Base-by-base conservation (phyloP, 805 yeast genomes). In the Pichia occidentalis region DNA sequence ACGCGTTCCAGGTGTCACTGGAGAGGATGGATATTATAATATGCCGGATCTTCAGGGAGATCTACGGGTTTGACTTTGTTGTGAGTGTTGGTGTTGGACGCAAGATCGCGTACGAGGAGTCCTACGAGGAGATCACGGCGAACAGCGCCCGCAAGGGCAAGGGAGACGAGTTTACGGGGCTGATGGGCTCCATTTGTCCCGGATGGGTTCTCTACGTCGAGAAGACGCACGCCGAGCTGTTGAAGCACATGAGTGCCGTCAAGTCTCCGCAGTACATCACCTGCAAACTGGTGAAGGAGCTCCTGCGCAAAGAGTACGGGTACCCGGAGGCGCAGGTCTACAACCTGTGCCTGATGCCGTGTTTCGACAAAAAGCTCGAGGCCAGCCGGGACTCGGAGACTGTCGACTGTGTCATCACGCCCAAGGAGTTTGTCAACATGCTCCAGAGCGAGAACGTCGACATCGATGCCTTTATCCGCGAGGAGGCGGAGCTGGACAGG, bases 151-250 rank as follows among this genome's bases (percentile, higher is more conserved):
- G 27, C 35, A 20, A 17, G 44, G 41, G n/a, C n/a, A n/a, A n/a
- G n/a, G n/a, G n/a, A n/a, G n/a, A n/a, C n/a, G n/a, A n/a, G n/a
- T n/a, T n/a, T n/a, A n/a, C 33, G 7, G 94, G 95, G 0, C 53
- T 73, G 2, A 57, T 92, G 32, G 71, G 87, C 19, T 75, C 87
- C 11, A 70, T 81, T 1, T 90, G 97, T 59, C 98, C 98, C 0
- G 98, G 98, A 0, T 92, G 95, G 86, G 92, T 92, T 0, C 68
- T 92, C 20, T 92, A 92, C 53, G 95, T 90, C 0, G 97, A 92
- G 49, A 92, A 92, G 65, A 88, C 97, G 0, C 96, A 90, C 56
- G 94, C 95, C 1, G 78, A 83, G 46, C 64, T 92, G 8, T 61
- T 87, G 12, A 82, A 88, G 0, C 65, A 70, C 41, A 54, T 92